Evolutionary conservation across 2,329 filamentous ascomycete species (phyloP).

Genomic region (Stenocarpella maydis): DNA sequence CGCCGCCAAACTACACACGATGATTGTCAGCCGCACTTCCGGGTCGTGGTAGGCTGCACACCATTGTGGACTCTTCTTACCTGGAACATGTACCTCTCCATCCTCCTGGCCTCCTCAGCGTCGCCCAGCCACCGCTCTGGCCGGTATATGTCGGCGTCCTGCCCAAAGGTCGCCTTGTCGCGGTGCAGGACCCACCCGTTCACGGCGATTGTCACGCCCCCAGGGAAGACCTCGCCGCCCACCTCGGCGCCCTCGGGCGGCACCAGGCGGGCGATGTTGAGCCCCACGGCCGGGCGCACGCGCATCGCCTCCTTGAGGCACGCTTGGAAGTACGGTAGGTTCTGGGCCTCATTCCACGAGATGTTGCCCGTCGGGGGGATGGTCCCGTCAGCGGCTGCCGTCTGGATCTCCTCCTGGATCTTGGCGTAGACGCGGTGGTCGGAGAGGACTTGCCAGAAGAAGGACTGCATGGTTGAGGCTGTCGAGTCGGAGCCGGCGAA

Average conservation of each 20-base stretch:
- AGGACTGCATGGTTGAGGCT: slow-evolving; percentile 65
- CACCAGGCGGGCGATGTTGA: slow-evolving; percentile 61
- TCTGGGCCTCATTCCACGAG: slow-evolving; percentile 57
- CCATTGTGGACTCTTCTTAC: slow-evolving; percentile 43
- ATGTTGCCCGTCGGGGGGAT: slow-evolving; percentile 53
- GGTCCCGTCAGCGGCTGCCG: slow-evolving; percentile 47
- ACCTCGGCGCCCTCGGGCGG: slow-evolving; percentile 61
- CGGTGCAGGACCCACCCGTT: slow-evolving; percentile 64
- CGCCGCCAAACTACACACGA: slow-evolving; percentile 57
- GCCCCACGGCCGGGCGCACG: slow-evolving; percentile 61
- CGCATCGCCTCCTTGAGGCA: slow-evolving; percentile 65
- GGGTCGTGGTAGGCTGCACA: background rate
- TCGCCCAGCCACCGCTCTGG: slow-evolving; percentile 64
- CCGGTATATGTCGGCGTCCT: slow-evolving; percentile 59
- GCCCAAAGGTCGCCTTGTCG: slow-evolving; percentile 56
- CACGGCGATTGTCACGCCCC: slow-evolving; percentile 60
- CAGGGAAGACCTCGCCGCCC: slow-evolving; percentile 59
- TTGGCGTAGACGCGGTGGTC: slow-evolving; percentile 50
- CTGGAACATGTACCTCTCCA: slow-evolving; percentile 66
- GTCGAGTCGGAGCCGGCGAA: slow-evolving; percentile 70
- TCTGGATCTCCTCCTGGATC: slow-evolving; percentile 54
- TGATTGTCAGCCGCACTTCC: background rate
- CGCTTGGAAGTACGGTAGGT: slow-evolving; percentile 62
- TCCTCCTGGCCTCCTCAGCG: slow-evolving; percentile 52
- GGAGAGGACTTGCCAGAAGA: slow-evolving; percentile 60